Evolutionary conservation across 2,329 filamentous ascomycete genomes (phyloP).

Genomic region (Spiromastix sp.): DNA sequence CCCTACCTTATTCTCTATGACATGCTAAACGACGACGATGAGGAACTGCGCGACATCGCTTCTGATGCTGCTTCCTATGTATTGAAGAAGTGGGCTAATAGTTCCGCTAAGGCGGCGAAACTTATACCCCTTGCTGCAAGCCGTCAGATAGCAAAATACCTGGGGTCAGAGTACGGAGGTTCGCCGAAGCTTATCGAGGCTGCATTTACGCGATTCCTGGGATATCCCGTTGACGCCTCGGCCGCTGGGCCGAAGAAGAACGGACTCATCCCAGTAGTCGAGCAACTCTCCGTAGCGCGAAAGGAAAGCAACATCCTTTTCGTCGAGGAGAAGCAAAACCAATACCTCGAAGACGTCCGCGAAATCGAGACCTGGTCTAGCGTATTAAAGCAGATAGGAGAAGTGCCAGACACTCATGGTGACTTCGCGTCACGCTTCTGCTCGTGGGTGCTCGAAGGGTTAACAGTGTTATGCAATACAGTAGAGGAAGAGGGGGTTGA

Average conservation of each 20-base stretch:
- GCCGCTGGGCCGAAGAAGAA: constrained; percentile 14
- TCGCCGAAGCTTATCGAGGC: constrained; percentile 25
- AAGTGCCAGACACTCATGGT: constrained; percentile 13
- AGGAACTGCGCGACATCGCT: constrained; percentile 66
- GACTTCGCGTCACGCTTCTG: constrained; percentile 15
- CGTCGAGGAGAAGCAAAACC: constrained; percentile 80
- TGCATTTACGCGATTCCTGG: constrained; percentile 30
- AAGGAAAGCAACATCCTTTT: constrained; percentile 52
- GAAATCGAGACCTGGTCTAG: constrained; percentile 61
- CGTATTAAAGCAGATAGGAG: constrained; percentile 32
- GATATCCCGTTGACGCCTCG: constrained; percentile 11
- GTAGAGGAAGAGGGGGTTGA: constrained; percentile 37
- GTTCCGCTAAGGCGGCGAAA: constrained; percentile 19
- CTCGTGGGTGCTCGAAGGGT: constrained; percentile 24
- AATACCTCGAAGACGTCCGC: constrained; percentile 75
- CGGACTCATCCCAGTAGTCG: constrained; percentile 18
- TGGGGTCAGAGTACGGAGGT: constrained; percentile 23
- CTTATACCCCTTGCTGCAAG: constrained; percentile 41
- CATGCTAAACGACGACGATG: constrained; percentile 78
- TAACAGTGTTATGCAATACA: constrained; percentile 18
- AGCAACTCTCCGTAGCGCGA: constrained; percentile 22
- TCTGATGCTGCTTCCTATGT: constrained; percentile 30
- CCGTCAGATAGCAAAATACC: constrained; percentile 26
- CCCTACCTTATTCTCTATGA: constrained; percentile 61
- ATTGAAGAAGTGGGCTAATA: constrained; percentile 24